A percentile compares a stretch with the other conserved stretches of the same genome.
phyloP scores from a whole-genome alignment of 2,329 filamentous ascomycete species.

The Eurotiales sp. region DNA sequence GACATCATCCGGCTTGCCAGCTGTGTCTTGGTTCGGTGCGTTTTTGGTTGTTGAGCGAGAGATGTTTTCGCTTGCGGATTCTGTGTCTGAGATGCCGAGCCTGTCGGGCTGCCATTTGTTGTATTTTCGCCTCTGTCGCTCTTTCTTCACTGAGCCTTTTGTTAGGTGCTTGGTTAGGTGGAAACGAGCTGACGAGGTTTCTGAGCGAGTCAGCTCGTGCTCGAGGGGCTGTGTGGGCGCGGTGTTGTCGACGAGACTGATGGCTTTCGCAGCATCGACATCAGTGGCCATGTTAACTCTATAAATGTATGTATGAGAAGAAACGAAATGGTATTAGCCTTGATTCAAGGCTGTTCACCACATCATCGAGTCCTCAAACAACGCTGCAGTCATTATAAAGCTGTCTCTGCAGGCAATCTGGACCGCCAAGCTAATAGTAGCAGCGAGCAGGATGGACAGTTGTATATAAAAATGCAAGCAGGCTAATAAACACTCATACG shows the following conservation, averaged over 20 bases:
- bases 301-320: not conserved
- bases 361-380: no score
- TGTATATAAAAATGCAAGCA: no score
- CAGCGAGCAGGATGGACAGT: no score
- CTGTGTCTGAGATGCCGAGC: slow-evolving; percentile 41
- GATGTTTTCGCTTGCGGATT: slow-evolving; percentile 17
- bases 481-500: no score
- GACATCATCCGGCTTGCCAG: not conserved
- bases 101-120: slow-evolving; percentile 53
- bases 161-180: slow-evolving; percentile 29
- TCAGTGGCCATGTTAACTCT: not conserved
- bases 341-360: not conserved
- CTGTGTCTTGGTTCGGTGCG: not conserved
- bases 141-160: slow-evolving; percentile 34
- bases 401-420: no score
- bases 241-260: slow-evolving; percentile 41
- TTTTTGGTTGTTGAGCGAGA: slow-evolving; percentile 7
- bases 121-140: slow-evolving; percentile 42
- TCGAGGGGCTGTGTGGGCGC: slow-evolving; percentile 22
- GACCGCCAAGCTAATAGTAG: no score
- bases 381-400: no score
- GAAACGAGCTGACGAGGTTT: slow-evolving; percentile 21
- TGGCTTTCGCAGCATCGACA: slow-evolving; percentile 18
- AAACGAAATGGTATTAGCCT: not conserved
- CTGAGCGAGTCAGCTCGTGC: slow-evolving; percentile 21